Evolutionary conservation across 1,139 yeast genomes (phyloP).

Genomic region (Saccharomycopsis phalli): DNA sequence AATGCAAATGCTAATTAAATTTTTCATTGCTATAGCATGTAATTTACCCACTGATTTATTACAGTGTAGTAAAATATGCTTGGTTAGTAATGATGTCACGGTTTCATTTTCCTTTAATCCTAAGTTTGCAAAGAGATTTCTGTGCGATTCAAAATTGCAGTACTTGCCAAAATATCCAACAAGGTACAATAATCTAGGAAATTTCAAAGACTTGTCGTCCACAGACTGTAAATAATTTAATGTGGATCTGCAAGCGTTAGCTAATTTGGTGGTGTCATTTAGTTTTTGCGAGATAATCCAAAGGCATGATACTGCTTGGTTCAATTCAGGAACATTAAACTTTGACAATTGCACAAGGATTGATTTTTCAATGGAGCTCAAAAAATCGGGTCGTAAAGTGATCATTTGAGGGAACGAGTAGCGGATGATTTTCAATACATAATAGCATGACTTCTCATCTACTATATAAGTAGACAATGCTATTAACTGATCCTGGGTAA

Average conservation of each 20-base stretch:
- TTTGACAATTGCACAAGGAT: conserved; percentile 49
- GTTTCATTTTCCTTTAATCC: conserved; percentile 45
- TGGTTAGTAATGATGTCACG: conserved; percentile 45
- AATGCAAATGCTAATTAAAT: conserved; percentile 48
- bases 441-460: conserved; percentile 37
- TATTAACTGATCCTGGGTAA: conserved; percentile 57
- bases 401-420: conserved; percentile 36
- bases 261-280: conserved; percentile 40
- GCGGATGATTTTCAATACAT: conserved; percentile 46
- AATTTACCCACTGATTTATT: conserved; percentile 28
- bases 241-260: conserved; percentile 55
- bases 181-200: conserved; percentile 50
- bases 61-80: conserved; percentile 40
- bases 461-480: conserved; percentile 52
- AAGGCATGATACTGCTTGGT: conserved; percentile 60
- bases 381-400: conserved; percentile 43
- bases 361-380: conserved; percentile 41
- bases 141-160: conserved; percentile 46
- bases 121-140: conserved; percentile 35
- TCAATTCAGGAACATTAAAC: conserved; percentile 47
- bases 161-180: conserved; percentile 64
- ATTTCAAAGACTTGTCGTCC: conserved; percentile 28
- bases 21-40: conserved; percentile 45
- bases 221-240: conserved; percentile 36
- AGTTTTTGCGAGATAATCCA: conserved; percentile 44